Evolutionary conservation across 257 asterid species (phyloP).

Genomic region (Solanum sitiens): DNA sequence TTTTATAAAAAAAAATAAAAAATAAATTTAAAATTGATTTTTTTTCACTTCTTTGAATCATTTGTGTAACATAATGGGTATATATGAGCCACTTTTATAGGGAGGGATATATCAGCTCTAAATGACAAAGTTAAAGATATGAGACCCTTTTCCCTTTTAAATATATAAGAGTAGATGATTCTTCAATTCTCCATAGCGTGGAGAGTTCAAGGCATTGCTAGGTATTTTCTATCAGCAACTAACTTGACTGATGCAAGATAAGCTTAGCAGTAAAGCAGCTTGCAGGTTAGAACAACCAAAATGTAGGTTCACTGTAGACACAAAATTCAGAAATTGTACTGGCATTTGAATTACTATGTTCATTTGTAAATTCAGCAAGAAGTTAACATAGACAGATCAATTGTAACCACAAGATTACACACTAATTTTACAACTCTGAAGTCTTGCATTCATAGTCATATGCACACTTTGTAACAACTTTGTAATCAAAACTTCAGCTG

Average conservation of each 20-base stretch:
- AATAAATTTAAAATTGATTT: neutral
- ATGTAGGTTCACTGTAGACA: neutral
- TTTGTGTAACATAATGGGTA: neutral
- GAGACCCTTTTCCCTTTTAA: neutral
- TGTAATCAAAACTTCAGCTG: neutral
- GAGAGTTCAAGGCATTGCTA: neutral
- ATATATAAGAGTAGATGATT: neutral
- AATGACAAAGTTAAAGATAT: neutral
- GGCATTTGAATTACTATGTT: neutral
- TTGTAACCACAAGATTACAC: neutral
- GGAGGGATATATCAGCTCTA: neutral
- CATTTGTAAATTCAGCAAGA: neutral
- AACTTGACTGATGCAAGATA: neutral
- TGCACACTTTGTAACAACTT: neutral
- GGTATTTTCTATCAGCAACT: neutral
- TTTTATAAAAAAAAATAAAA: neutral
- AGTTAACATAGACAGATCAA: neutral
- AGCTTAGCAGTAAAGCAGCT: neutral
- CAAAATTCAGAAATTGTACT: neutral
- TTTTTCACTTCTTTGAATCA: neutral
- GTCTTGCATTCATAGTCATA: neutral
- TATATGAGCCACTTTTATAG: neutral
- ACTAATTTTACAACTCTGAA: neutral
- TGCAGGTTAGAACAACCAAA: neutral
- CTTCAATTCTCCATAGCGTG: neutral